Percentiles rank a stretch among this genome's conserved stretches.
These are phyloP conservation scores for Macrophomina pseudophaseolina DNA, from an alignment of 2,329 filamentous ascomycete genomes.

Conservation along the genomic window DNA sequence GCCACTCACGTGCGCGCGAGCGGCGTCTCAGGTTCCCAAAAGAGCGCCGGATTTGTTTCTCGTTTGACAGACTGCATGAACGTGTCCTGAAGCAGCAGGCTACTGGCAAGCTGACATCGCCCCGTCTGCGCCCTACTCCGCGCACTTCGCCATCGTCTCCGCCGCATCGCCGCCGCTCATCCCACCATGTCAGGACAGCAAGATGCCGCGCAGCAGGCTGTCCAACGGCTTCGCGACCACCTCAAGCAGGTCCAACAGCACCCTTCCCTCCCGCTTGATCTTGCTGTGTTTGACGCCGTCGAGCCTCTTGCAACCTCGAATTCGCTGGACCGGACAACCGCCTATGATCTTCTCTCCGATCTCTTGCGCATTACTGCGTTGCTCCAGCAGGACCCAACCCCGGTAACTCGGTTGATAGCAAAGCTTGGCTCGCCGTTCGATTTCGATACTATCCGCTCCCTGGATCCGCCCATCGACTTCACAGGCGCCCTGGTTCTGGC, in stretches of 20 bases:
- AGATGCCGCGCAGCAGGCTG: not conserved
- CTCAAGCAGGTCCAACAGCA: constrained; percentile 52
- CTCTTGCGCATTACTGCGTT: constrained; percentile 58
- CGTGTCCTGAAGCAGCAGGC: not conserved
- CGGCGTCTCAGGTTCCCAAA: not conserved
- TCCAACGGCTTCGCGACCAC: constrained; percentile 44
- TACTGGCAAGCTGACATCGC: not conserved
- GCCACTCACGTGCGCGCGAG: not conserved
- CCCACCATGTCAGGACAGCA: constrained; percentile 10
- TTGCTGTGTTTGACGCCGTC: constrained; percentile 56
- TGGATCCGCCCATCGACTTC: constrained; percentile 51
- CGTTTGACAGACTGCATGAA: not conserved
- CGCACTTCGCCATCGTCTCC: not conserved
- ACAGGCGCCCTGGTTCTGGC: constrained; percentile 59
- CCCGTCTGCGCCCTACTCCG: not conserved
- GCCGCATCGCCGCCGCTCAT: not conserved
- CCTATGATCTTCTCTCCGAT: constrained; percentile 47
- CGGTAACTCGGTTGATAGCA: constrained; percentile 58
- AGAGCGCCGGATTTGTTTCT: not conserved
- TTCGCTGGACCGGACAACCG: constrained; percentile 33
- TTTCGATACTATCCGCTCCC: constrained; percentile 49
- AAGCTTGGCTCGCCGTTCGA: constrained; percentile 53
- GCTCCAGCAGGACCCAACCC: constrained; percentile 63
- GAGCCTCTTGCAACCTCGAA: constrained; percentile 45
- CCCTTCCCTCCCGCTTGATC: constrained; percentile 53